Base-by-base conservation (phyloP, 495 filamentous ascomycete species). In the Mytilinidion resinicola region DNA sequence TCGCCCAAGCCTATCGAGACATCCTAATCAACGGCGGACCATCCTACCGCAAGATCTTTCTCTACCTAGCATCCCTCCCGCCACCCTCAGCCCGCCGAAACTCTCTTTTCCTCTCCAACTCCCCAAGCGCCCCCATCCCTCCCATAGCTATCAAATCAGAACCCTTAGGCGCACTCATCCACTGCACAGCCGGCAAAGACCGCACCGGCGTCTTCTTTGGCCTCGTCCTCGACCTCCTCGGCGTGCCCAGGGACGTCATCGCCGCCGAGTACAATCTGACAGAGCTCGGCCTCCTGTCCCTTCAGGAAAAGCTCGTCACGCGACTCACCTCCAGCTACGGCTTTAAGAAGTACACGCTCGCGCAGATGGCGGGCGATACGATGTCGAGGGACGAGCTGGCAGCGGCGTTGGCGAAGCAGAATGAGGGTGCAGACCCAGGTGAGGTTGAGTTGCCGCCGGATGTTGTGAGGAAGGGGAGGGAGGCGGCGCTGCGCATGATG, bases 151-250 rank as follows among this genome's bases (percentile, higher is more conserved):
- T 14, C 46, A 7, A 19, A 25, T 36, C 52, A 7, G 46, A 57
- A 17, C 55, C 63, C 7, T 21, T 39, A 10, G 66, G 69, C 25
- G 64, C 64, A 37, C 50, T 75, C 9, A 55, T 75, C 19, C 73
- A 76, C 46, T 76, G 73, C 59, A 73, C 73, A 0, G 73, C 73
- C 1, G 73, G 73, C 15, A 76, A 76, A 63, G 73, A 76, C 58
- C 67, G 73, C 42, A 76, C 73, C 12, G 73, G 73, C 4, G 67
- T 73, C n/a, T 62, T 74, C 43, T 51, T 71, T 36, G 73, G 71
- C 2, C 41, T 76, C 30, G 51, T 76, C 5, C 59, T 76, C 9
- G 48, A 57, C 34, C 60, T 70, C 21, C 60, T 68, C 1, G 71
- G 70, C 47, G 71, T 72, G 12, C 20, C 35, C 5, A 43, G 43